phyloP scores from a whole-genome alignment of 345 rosid species.

The Excoecaria agallocha region DNA sequence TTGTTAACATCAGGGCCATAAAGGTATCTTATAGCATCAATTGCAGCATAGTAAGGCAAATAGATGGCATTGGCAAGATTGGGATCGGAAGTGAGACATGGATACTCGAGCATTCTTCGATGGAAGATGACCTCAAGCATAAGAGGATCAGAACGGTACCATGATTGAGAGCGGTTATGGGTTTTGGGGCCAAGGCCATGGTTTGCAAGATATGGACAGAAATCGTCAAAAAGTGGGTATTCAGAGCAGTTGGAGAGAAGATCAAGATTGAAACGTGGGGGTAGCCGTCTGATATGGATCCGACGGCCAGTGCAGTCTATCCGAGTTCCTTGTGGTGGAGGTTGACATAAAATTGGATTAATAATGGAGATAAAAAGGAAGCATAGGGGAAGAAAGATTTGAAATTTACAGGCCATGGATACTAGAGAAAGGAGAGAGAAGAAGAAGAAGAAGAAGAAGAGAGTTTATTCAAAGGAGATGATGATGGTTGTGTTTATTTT shows the following conservation, averaged over 20 bases:
- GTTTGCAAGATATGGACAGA: slow-evolving; percentile 70
- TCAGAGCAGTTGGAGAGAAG: slow-evolving; percentile 74
- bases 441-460: background rate
- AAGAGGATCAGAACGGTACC: slow-evolving; percentile 82
- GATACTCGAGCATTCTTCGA: slow-evolving; percentile 79
- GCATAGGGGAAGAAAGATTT: slow-evolving; percentile 6
- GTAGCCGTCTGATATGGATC: slow-evolving; percentile 86
- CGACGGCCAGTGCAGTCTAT: slow-evolving; percentile 59
- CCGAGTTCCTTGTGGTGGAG: background rate
- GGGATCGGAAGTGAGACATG: slow-evolving; percentile 78
- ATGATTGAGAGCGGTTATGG: slow-evolving; percentile 72
- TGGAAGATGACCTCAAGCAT: slow-evolving; percentile 82
- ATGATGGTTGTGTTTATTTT: background rate
- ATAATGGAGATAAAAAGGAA: slow-evolving; percentile 7
- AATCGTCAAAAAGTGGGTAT: slow-evolving; percentile 56
- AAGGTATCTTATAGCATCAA: slow-evolving; percentile 72
- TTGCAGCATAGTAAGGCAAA: slow-evolving; percentile 78
- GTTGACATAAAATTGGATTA: background rate
- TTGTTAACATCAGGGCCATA: slow-evolving; percentile 72
- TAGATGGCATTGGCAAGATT: slow-evolving; percentile 61
- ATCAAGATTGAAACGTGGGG: slow-evolving; percentile 76
- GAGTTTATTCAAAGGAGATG: background rate
- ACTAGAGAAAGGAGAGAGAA: no score
- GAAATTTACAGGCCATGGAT: slow-evolving; percentile 20
- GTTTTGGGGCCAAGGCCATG: slow-evolving; percentile 92